These are phyloP conservation scores for Carex kokanica DNA, from an alignment of 176 grass and related monocot species.

Conservation along the genomic window DNA sequence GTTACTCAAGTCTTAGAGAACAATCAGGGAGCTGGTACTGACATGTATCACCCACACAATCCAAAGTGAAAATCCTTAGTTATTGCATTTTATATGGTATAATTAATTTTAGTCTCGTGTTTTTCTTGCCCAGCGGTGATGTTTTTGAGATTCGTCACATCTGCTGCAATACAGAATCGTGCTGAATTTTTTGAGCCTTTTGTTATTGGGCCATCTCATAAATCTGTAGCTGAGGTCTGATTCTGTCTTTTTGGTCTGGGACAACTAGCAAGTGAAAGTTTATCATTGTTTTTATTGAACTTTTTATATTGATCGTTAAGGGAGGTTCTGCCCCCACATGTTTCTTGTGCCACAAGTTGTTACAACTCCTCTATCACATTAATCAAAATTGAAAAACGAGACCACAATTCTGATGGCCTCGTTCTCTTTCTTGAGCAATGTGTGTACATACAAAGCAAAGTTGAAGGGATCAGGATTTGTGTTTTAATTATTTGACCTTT, in stretches of 20 bases:
- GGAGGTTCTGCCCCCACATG: background rate
- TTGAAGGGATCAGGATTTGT: background rate
- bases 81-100: background rate
- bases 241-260: background rate
- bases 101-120: slow-evolving; percentile 21
- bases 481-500: background rate
- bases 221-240: slow-evolving; percentile 59
- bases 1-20: background rate
- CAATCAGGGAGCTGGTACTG: background rate
- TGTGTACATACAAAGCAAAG: background rate
- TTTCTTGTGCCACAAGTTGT: too few species aligned
- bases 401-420: background rate
- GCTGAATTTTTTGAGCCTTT: slow-evolving; percentile 91
- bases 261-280: background rate
- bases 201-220: slow-evolving; percentile 62
- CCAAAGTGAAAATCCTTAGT: background rate
- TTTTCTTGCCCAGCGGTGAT: slow-evolving; percentile 62
- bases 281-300: slow-evolving; percentile 3
- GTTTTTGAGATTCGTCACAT: slow-evolving; percentile 98
- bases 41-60: background rate
- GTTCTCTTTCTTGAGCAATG: background rate
- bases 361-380: background rate
- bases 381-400: background rate
- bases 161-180: slow-evolving; percentile 81
- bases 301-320: background rate